phyloP scores from a whole-genome alignment of 305 asterid species.

The Fraxinus nigra region DNA sequence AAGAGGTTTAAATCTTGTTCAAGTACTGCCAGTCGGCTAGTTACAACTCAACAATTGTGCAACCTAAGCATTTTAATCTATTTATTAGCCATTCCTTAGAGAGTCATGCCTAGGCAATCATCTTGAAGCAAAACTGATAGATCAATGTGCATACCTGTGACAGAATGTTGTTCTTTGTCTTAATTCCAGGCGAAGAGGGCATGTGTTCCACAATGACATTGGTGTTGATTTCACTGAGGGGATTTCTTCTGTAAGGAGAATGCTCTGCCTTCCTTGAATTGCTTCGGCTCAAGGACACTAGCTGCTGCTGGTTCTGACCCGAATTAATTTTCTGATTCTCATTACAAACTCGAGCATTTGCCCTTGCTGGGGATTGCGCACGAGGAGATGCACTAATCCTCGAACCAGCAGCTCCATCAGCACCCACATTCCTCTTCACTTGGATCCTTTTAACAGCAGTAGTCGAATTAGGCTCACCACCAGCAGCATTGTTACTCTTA shows the following conservation, averaged over 20 bases:
- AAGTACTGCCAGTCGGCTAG: no score
- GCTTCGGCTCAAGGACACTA: conserved; percentile 74
- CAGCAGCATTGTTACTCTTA: conserved; percentile 41
- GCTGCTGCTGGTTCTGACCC: conserved; percentile 43
- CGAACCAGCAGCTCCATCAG: conserved; percentile 29
- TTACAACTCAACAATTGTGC: neutral
- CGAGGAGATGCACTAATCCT: conserved; percentile 75
- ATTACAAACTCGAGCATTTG: conserved; percentile 31
- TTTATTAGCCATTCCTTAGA: neutral
- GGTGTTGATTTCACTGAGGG: conserved; percentile 70
- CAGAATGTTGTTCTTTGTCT: conserved; percentile 27
- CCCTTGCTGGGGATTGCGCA: conserved; percentile 75
- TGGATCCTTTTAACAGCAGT: conserved; percentile 65
- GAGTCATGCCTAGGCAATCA: neutral
- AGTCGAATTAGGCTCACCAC: conserved; percentile 25
- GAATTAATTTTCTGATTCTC: conserved; percentile 34
- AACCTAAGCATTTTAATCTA: neutral
- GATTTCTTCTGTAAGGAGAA: conserved; percentile 81
- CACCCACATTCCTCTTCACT: conserved; percentile 73
- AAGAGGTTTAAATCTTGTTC: no score
- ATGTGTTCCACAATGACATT: conserved; percentile 35
- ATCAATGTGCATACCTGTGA: conserved; percentile 48
- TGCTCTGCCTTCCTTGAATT: conserved; percentile 82
- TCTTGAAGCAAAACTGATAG: neutral
- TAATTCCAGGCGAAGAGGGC: conserved; percentile 20